Evolutionary conservation across 1,284 basidiomycete species (phyloP), one percentile per base, ranked within the genome.

Genomic region (Erythrobasidium hasegawianum): DNA sequence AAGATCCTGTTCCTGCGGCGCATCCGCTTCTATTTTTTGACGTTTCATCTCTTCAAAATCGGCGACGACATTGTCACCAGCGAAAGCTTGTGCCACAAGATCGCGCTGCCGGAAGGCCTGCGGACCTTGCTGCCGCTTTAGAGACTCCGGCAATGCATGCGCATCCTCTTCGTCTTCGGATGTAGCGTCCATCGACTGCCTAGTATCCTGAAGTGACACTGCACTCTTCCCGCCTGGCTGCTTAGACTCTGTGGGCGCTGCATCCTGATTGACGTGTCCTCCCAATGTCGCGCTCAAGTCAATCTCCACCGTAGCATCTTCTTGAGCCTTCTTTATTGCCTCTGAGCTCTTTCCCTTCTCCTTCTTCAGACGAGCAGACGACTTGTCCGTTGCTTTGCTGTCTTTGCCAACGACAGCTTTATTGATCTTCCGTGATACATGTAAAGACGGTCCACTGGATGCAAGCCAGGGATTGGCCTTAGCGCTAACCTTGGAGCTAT

Each of bases 61-160:
- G 76, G 88, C 84, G 0, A 95, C 86, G 11, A 97, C 95, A 74
- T 97, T 89, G 77, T 98, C 95, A 1, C 90, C 91, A 0, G 95
- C 95, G 80, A 98, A 98, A 0, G 95, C 96, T 68, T 87, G 85
- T 0, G 92, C 88, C 8, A 98, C 93, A 4, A 98, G 82, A 70
- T 96, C 89, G 22, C 88, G 83, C 76, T 96, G 92, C 75, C 88
- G 81, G 76, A 93, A 89, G 0, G 87, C 87, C 54, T 53, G 88
- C 85, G 27, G 76, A 76, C 87, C 56, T n/a, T 62, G 43, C 18
- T 43, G 33, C 16, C 41, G 55, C 57, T 54, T 56, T 41, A 70
- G 59, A 16, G 68, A 59, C 60, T 66, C 67, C 2, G 59, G 45
- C 9, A 57, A 40, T 10, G 39, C 56, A 43, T 68, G 68, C 47